Evolutionary conservation across 768 basidiomycete species (phyloP), one percentile per base, ranked within the genome.

Genomic region (Psilocybe sp.): DNA sequence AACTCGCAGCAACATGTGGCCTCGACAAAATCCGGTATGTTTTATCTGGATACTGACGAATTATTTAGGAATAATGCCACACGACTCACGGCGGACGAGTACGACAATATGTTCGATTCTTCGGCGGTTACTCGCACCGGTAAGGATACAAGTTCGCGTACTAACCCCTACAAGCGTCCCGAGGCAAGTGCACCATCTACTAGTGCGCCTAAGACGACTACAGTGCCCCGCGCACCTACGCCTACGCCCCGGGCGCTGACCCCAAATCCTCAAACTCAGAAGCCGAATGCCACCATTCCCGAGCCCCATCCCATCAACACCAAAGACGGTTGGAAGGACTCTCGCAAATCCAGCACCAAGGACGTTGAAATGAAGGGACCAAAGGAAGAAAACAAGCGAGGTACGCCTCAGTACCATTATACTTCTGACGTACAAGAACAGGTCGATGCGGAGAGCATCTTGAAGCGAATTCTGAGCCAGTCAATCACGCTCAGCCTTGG

Each of bases 381-480:
- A 7, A 28, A 28, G 7, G 23, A 28, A 4, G 31, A 50, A 2
- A 33, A 8, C 1, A 37, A 28, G 9, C 19, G 44, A 4, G 32
- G n/a, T 11, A 16, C 23, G 41, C 41, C 20, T 1, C 43, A 36
- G 14, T 50, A 44, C n/a, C 49, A 43, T 15, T 50, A 18, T n/a
- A 50, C 49, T 4, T 50, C 49, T 3, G 49, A 50, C 18, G 11
- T 50, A 0, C 49, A 50, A 28, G 49, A 50, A 44, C 28, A 50
- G 19, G 42, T 44, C 15, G 43, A 41, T 0, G 14, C 13, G 1
- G 49, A 50, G 1, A 35, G 9, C 3, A 23, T 44, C 31, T n/a
- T n/a, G 16, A 23, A 44, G 2, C 5, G n/a, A 12, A 44, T 44
- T 34, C 20, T 44, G 16, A 41, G 12, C 8, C 47, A 49, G 19